Evolutionary conservation across 805 yeast species (phyloP).

Genomic region (Wickerhamomyces silvicola): DNA sequence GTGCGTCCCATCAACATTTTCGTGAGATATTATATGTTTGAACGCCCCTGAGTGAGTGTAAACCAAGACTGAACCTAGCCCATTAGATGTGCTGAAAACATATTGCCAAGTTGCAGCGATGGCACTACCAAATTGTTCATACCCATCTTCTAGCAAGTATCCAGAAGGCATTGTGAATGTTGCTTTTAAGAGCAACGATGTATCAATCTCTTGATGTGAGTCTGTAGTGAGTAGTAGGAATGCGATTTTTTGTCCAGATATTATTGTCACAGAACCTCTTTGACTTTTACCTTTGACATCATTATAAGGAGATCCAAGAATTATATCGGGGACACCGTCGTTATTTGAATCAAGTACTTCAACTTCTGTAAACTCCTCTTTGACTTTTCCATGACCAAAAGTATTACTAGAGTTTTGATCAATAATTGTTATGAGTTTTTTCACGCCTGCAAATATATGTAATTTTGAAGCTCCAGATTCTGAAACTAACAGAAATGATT

Average conservation of each 20-base stretch:
- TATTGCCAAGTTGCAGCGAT: slow-evolving; percentile 22
- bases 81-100: slow-evolving; percentile 32
- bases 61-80: slow-evolving; percentile 31
- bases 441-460: slow-evolving; percentile 27
- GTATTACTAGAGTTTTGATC: slow-evolving; percentile 20
- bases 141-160: slow-evolving; percentile 19
- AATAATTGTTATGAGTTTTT: slow-evolving; percentile 20
- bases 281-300: slow-evolving; percentile 29
- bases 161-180: slow-evolving; percentile 13
- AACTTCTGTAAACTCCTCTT: slow-evolving; percentile 35
- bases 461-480: slow-evolving; percentile 47
- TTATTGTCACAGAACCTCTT: slow-evolving; percentile 27
- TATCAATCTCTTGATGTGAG: slow-evolving; percentile 5
- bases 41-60: slow-evolving; percentile 20
- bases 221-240: slow-evolving; percentile 4
- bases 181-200: slow-evolving; percentile 1
- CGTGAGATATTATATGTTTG: slow-evolving; percentile 8
- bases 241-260: slow-evolving; percentile 25
- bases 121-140: slow-evolving; percentile 37
- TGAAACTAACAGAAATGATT: slow-evolving; percentile 36
- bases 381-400: slow-evolving; percentile 36
- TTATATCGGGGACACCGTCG: slow-evolving; percentile 35
- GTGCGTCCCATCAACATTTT: slow-evolving; percentile 20
- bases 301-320: slow-evolving; percentile 38
- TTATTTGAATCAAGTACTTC: slow-evolving; percentile 27